Percentiles rank a stretch among this genome's conserved stretches.
Evolutionary conservation across 2,329 filamentous ascomycete genomes (phyloP).

Genomic region (Fusarium coffeatum): DNA sequence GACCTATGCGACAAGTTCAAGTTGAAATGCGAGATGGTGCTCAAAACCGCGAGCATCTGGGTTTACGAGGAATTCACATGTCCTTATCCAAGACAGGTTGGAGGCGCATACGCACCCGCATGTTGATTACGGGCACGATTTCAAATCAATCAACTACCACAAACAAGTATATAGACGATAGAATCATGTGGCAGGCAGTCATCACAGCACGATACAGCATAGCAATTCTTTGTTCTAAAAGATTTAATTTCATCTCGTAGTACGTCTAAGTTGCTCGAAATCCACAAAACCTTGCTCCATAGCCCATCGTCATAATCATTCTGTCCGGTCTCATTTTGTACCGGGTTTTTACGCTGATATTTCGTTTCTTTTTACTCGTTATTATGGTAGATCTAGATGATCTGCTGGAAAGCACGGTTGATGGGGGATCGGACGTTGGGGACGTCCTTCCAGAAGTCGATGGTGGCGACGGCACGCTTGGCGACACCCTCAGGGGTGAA

Average conservation of each 20-base stretch:
- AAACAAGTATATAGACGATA: constrained; percentile 15
- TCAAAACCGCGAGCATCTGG: constrained; percentile 1
- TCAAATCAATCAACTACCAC: constrained; percentile 10
- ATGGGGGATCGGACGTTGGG: constrained; percentile 92
- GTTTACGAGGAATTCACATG: not conserved
- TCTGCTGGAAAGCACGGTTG: constrained; percentile 97
- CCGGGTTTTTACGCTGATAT: constrained; percentile 27
- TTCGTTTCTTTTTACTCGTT: constrained; percentile 30
- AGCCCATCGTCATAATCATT: constrained; percentile 45
- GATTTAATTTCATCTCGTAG: constrained; percentile 45
- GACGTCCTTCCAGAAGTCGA: constrained; percentile 97
- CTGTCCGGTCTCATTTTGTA: constrained; percentile 25
- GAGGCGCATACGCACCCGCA: not conserved
- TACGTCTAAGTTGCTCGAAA: constrained; percentile 44
- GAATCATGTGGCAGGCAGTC: constrained; percentile 16
- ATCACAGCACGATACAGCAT: constrained; percentile 6
- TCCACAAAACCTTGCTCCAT: constrained; percentile 42
- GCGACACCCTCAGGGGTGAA: constrained; percentile 97
- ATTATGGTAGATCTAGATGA: constrained; percentile 73
- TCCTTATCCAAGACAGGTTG: not conserved
- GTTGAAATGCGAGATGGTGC: not conserved
- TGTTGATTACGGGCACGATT: constrained; percentile 7
- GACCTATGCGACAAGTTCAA: constrained; percentile 14
- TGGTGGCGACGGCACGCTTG: constrained; percentile 91
- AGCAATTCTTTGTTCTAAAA: constrained; percentile 38